These are phyloP conservation scores for Teunomyces cretensis DNA, from an alignment of 805 yeast genomes.

Conservation along the genomic window DNA sequence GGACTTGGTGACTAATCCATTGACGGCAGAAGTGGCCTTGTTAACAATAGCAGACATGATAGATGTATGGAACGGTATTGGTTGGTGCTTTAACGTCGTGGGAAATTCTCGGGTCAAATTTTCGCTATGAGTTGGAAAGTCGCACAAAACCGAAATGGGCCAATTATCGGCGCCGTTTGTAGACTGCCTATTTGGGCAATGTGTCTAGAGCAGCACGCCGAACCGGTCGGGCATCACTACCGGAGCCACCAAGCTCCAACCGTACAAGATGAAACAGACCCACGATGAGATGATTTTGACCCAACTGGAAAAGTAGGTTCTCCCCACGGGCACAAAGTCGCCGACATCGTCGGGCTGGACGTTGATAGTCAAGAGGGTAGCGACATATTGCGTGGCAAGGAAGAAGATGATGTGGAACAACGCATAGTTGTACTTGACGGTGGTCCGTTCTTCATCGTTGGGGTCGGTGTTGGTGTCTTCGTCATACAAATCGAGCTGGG, in stretches of 20 bases:
- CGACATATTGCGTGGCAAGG: conserved; percentile 95
- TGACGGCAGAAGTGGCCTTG: conserved; percentile 41
- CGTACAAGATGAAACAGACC: conserved; percentile 82
- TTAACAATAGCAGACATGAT: conserved; percentile 44
- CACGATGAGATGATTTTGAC: conserved; percentile 89
- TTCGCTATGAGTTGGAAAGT: background rate
- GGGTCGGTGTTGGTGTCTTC: conserved; percentile 34
- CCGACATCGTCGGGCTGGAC: conserved; percentile 82
- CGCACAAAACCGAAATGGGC: conserved; percentile 7
- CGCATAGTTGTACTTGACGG: conserved; percentile 80
- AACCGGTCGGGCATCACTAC: conserved; percentile 88
- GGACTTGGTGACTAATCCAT: conserved; percentile 35
- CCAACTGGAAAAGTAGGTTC: conserved; percentile 95
- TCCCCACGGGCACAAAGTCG: conserved; percentile 93
- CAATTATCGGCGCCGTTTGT: conserved; percentile 14
- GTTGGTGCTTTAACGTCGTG: background rate
- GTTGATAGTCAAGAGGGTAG: conserved; percentile 87
- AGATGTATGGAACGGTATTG: too few species aligned
- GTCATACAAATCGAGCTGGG: conserved; percentile 63
- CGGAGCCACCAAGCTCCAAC: conserved; percentile 93
- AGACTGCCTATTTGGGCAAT: conserved; percentile 25
- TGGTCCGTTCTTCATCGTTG: conserved; percentile 50
- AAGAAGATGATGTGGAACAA: conserved; percentile 90
- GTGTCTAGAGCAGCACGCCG: conserved; percentile 28
- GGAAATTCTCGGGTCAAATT: conserved; percentile 1